A percentile compares a stretch with the other conserved stretches of the same genome.
Evolutionary conservation across 2,329 filamentous ascomycete species (phyloP).

Genomic region (Colletotrichum eremochloae): DNA sequence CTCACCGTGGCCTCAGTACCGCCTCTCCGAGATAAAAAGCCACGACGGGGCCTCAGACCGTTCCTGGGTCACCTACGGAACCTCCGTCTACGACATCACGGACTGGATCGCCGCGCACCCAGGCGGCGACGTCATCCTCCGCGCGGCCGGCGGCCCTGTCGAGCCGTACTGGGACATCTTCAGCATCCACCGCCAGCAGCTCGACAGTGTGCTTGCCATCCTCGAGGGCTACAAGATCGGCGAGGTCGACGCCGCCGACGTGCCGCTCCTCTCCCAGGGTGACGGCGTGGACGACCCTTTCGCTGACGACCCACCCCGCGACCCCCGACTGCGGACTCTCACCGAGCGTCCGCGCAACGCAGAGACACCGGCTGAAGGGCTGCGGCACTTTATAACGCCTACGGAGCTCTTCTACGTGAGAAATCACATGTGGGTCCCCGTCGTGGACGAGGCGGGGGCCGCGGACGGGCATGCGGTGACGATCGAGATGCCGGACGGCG

Average conservation of each 20-base stretch:
- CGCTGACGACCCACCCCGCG: conserved; percentile 56
- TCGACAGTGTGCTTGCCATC: conserved; percentile 58
- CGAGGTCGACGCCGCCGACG: conserved; percentile 53
- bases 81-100: conserved; percentile 65
- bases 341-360: conserved; percentile 64
- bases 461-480: conserved; percentile 53
- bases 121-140: conserved; percentile 64
- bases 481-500: conserved; percentile 59
- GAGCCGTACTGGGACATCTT: conserved; percentile 68
- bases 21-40: conserved; percentile 51
- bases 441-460: conserved; percentile 48
- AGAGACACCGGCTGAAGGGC: conserved; percentile 58
- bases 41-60: conserved; percentile 54
- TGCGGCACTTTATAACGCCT: conserved; percentile 59
- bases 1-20: conserved; percentile 42
- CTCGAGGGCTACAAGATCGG: conserved; percentile 63
- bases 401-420: conserved; percentile 60
- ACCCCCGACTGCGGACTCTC: conserved; percentile 55
- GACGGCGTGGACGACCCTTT: conserved; percentile 61
- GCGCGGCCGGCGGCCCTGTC: conserved; percentile 61
- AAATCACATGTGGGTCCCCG: conserved; percentile 63
- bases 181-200: conserved; percentile 63
- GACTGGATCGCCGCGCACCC: conserved; percentile 64
- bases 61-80: conserved; percentile 62
- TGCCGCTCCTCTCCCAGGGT: conserved; percentile 46